phyloP scores from a whole-genome alignment of 805 yeast genomes.

The Lipomyces japonicus region DNA sequence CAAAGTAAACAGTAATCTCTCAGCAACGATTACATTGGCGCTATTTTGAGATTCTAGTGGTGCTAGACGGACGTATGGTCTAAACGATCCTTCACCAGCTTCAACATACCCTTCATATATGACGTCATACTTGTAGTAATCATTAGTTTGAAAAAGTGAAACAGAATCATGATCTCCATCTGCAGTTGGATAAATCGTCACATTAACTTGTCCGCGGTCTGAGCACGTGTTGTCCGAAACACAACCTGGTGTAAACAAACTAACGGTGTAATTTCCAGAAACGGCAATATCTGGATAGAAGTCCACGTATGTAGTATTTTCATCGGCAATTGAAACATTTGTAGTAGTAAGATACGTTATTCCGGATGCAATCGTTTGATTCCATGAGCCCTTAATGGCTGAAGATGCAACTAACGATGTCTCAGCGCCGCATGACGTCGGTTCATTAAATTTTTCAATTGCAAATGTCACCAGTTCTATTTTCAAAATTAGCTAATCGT shows the following conservation, averaged over 20 bases:
- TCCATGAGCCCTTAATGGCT: constrained; percentile 33
- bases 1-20: constrained; percentile 17
- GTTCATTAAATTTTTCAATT: constrained; percentile 62
- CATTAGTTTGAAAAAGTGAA: constrained; percentile 74
- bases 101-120: constrained; percentile 67
- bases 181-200: constrained; percentile 53
- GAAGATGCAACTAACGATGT: constrained; percentile 37
- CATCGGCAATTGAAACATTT: constrained; percentile 26
- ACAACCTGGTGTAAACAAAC: constrained; percentile 88
- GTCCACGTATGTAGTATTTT: not conserved
- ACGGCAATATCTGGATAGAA: constrained; percentile 66
- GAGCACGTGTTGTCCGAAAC: constrained; percentile 59
- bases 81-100: constrained; percentile 37
- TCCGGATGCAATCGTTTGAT: constrained; percentile 33
- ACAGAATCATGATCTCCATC: constrained; percentile 42
- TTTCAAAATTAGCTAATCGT: not conserved
- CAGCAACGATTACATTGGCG: constrained; percentile 28
- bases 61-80: constrained; percentile 47
- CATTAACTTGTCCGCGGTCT: constrained; percentile 73
- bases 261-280: constrained; percentile 70
- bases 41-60: constrained; percentile 35
- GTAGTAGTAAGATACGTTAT: constrained; percentile 37
- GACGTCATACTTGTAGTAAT: constrained; percentile 72
- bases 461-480: constrained; percentile 59
- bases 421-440: constrained; percentile 51